Evolutionary conservation across 1,284 basidiomycete species (phyloP).

Genomic region (Malassezia japonica): DNA sequence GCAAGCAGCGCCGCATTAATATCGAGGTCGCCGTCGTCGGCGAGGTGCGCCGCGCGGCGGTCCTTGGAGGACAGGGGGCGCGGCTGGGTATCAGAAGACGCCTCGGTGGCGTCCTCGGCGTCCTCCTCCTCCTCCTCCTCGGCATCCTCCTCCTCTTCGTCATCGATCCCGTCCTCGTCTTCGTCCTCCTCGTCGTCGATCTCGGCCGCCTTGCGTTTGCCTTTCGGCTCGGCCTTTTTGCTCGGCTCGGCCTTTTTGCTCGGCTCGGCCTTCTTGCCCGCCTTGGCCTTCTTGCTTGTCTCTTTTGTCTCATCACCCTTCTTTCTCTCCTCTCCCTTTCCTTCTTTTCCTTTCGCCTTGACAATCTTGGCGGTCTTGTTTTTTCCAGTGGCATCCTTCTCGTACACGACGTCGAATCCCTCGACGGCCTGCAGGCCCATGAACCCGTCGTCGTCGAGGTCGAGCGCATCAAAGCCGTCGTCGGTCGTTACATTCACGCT

Average conservation of each 20-base stretch:
- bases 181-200: not conserved
- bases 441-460: slow-evolving; percentile 31
- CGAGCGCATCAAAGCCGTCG: slow-evolving; percentile 10
- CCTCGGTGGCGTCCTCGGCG: slow-evolving; percentile 5
- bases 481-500: slow-evolving; percentile 14
- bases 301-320: not conserved
- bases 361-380: slow-evolving; percentile 27
- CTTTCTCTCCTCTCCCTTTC: not conserved
- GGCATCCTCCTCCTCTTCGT: slow-evolving; percentile 23
- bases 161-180: slow-evolving; percentile 6
- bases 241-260: not conserved
- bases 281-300: slow-evolving; percentile 3
- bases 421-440: slow-evolving; percentile 44
- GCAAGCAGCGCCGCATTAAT: slow-evolving; percentile 22
- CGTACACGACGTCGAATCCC: slow-evolving; percentile 32
- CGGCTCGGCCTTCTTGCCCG: slow-evolving; percentile 8
- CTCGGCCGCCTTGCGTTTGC: not conserved
- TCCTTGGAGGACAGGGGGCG: not conserved
- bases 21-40: slow-evolving; percentile 24
- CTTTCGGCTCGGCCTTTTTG: not conserved
- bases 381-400: slow-evolving; percentile 21
- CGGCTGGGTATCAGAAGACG: no score
- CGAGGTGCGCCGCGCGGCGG: slow-evolving; percentile 13
- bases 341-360: not conserved
- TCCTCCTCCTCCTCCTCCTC: slow-evolving; percentile 9